Conservation (phyloP, 2,329 filamentous ascomycete species). For the Hypoxylon sp. region DNA sequence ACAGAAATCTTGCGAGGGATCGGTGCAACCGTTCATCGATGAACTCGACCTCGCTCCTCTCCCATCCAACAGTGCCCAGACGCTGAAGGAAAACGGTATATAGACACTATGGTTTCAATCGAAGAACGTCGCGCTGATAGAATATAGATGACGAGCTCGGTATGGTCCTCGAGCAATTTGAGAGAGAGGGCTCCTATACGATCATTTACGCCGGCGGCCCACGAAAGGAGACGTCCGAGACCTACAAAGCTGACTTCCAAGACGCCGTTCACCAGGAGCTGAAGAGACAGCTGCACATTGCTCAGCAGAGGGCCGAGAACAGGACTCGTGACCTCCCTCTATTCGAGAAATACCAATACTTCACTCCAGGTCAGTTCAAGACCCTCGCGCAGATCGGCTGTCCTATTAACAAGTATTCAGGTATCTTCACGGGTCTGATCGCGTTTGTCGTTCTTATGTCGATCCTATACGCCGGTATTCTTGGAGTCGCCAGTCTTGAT, state of each 20-base stretch:
- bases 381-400: neutral
- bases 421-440: slow-evolving; percentile 89
- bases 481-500: slow-evolving; percentile 82
- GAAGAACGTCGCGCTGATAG: slow-evolving; percentile 43
- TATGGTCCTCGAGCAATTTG: slow-evolving; percentile 60
- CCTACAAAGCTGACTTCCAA: slow-evolving; percentile 77
- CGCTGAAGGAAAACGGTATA: slow-evolving; percentile 65
- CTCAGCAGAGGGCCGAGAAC: slow-evolving; percentile 58
- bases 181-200: slow-evolving; percentile 71
- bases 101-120: slow-evolving; percentile 13
- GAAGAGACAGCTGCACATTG: slow-evolving; percentile 69
- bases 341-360: slow-evolving; percentile 95
- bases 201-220: slow-evolving; percentile 82
- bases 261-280: slow-evolving; percentile 78
- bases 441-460: slow-evolving; percentile 78
- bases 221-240: slow-evolving; percentile 58
- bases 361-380: slow-evolving; percentile 80
- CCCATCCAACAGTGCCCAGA: slow-evolving; percentile 61
- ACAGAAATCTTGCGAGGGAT: slow-evolving; percentile 61
- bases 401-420: slow-evolving; percentile 61
- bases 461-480: slow-evolving; percentile 84
- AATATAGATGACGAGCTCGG: slow-evolving; percentile 67
- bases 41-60: slow-evolving; percentile 61
- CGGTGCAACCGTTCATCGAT: slow-evolving; percentile 56
- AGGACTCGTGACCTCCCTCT: slow-evolving; percentile 67